Conservation (phyloP, 345 rosid genomes). For the Gossypium mustelinum region DNA sequence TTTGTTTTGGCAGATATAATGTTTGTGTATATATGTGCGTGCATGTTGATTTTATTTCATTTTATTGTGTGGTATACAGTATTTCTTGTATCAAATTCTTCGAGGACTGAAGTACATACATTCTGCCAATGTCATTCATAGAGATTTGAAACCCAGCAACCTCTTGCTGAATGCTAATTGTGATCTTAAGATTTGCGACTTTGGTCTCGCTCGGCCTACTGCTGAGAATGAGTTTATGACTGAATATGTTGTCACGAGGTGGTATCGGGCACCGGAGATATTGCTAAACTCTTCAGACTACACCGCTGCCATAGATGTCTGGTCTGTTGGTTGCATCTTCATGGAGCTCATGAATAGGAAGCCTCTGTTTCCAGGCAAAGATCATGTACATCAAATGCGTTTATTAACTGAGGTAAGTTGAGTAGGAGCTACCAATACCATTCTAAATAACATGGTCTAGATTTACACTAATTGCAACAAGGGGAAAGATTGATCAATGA, state of each 20-base stretch:
- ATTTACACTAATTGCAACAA: not conserved
- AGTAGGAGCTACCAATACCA: not conserved
- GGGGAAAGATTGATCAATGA: not conserved
- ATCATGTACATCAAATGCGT: conserved; percentile 94
- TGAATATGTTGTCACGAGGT: conserved; percentile 96
- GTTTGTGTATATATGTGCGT: not conserved
- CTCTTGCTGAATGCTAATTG: conserved; percentile 82
- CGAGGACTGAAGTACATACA: conserved; percentile 94
- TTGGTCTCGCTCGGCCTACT: conserved; percentile 88
- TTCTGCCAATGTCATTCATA: conserved; percentile 92
- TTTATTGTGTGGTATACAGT: conserved; percentile 42
- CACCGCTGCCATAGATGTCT: conserved; percentile 90
- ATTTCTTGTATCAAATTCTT: conserved; percentile 90
- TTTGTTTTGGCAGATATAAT: not conserved
- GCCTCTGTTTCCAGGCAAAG: conserved; percentile 91
- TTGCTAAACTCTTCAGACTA: conserved; percentile 84
- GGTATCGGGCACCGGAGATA: conserved; percentile 98
- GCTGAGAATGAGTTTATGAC: conserved; percentile 96
- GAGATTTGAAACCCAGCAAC: conserved; percentile 94
- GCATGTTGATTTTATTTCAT: not conserved
- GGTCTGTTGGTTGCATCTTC: conserved; percentile 98
- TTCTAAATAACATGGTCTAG: not conserved
- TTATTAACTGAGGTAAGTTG: conserved; percentile 74
- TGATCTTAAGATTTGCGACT: conserved; percentile 89
- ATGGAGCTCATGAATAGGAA: conserved; percentile 97